A percentile compares a stretch with the other conserved stretches of the same genome.
Evolutionary conservation across 2,329 filamentous ascomycete species (phyloP).

Genomic region (Phaeosphaeria sp.): DNA sequence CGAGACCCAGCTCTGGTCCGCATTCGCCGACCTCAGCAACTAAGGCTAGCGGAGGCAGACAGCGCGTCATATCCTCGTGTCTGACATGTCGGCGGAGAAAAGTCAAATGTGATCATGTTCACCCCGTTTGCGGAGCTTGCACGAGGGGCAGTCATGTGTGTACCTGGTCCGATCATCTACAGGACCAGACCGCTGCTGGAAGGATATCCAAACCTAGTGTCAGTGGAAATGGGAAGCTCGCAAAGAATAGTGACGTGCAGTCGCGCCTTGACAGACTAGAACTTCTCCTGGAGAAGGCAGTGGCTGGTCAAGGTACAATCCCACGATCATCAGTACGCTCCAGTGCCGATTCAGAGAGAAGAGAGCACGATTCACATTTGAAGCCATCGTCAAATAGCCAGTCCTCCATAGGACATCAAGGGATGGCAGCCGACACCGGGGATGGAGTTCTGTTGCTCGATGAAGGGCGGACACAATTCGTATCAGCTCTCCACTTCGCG

Average conservation of each 20-base stretch:
- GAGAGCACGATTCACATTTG: constrained; percentile 25
- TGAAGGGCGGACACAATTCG: constrained; percentile 48
- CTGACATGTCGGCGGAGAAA: constrained; percentile 48
- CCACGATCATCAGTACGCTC: constrained; percentile 21
- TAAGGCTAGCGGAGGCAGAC: constrained; percentile 40
- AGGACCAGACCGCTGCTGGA: constrained; percentile 21
- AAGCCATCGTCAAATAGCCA: constrained; percentile 45
- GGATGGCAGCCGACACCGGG: constrained; percentile 45
- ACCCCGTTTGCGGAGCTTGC: constrained; percentile 49
- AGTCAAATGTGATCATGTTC: constrained; percentile 48
- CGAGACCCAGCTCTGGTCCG: constrained; percentile 25
- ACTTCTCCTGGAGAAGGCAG: constrained; percentile 43
- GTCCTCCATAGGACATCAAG: constrained; percentile 37
- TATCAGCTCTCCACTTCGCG: constrained; percentile 49
- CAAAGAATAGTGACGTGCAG: constrained; percentile 43
- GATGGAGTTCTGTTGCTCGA: constrained; percentile 47
- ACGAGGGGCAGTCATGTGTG: constrained; percentile 46
- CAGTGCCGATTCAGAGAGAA: constrained; percentile 26
- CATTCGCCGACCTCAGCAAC: constrained; percentile 31
- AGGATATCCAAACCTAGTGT: constrained; percentile 36
- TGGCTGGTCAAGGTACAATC: constrained; percentile 26
- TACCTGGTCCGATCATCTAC: constrained; percentile 42
- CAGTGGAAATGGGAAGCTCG: constrained; percentile 22
- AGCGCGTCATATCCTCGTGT: constrained; percentile 48
- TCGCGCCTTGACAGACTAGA: constrained; percentile 47